A percentile compares a stretch with the other conserved stretches of the same genome.
phyloP scores from a whole-genome alignment of 768 basidiomycete species.

The Boletus vinaceobasis region DNA sequence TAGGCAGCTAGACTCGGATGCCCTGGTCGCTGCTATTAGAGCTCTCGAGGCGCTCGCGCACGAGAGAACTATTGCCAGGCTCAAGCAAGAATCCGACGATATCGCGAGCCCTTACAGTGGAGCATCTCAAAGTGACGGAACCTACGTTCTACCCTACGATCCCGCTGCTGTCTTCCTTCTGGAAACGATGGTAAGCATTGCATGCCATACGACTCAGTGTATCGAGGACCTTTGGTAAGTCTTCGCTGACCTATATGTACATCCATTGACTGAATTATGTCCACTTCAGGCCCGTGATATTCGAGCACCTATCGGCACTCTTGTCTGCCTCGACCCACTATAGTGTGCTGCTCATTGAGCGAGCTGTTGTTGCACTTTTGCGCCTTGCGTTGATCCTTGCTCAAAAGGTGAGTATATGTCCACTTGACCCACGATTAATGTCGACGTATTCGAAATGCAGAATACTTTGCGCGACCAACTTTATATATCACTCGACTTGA shows the following conservation, averaged over 20 bases:
- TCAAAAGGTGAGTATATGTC: constrained; percentile 53
- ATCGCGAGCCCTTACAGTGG: constrained; percentile 32
- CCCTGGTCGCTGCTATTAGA: constrained; percentile 78
- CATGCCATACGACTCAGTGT: constrained; percentile 68
- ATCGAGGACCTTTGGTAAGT: constrained; percentile 88
- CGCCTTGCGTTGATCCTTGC: constrained; percentile 82
- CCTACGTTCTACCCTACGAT: constrained; percentile 79
- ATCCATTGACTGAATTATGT: background rate
- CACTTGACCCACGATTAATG: background rate
- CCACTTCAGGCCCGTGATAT: constrained; percentile 78
- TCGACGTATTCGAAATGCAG: constrained; percentile 36
- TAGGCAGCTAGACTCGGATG: constrained; percentile 76
- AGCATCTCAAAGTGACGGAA: constrained; percentile 39
- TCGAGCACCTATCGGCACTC: constrained; percentile 86
- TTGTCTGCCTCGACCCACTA: constrained; percentile 76
- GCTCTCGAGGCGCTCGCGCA: constrained; percentile 90
- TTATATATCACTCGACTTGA: constrained; percentile 88
- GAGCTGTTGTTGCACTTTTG: constrained; percentile 87
- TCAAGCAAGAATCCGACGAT: constrained; percentile 70
- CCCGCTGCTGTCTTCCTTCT: constrained; percentile 92
- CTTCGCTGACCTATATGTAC: background rate
- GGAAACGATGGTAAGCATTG: constrained; percentile 92
- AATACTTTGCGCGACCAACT: constrained; percentile 86
- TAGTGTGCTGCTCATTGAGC: constrained; percentile 87
- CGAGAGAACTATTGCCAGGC: constrained; percentile 76